Conservation (phyloP, 306 rosid genomes). For the Dryas octopetala region DNA sequence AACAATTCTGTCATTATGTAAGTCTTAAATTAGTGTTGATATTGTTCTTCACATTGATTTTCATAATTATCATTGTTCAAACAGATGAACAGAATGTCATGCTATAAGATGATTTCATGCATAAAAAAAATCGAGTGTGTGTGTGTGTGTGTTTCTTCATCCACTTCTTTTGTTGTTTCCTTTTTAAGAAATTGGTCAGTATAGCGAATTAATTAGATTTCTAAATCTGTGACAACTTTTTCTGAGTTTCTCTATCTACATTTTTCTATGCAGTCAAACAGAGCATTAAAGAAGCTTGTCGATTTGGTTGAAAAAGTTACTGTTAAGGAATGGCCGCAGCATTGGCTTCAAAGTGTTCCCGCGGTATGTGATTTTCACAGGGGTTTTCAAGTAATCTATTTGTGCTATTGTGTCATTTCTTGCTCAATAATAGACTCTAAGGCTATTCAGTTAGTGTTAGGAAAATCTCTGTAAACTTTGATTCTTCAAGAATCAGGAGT, state of each 20-base stretch:
- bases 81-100: neutral
- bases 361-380: slow-evolving; percentile 20
- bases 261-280: neutral
- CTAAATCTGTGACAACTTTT: no score
- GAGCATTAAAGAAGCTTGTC: neutral
- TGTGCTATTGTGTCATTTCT: neutral
- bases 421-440: neutral
- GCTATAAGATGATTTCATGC: neutral
- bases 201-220: no score
- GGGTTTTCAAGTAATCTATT: neutral
- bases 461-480: neutral
- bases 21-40: neutral
- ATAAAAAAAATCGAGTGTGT: no score
- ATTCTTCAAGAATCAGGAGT: neutral
- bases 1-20: neutral
- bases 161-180: no score
- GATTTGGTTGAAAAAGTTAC: slow-evolving; percentile 5
- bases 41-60: neutral
- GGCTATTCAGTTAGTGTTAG: neutral
- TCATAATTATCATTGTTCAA: neutral
- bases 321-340: slow-evolving; percentile 32
- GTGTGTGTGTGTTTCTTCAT: no score
- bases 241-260: neutral
- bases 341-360: slow-evolving; percentile 34
- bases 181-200: no score